Evolutionary conservation across 2,329 filamentous ascomycete genomes (phyloP).

Genomic region (Colletotrichum cereale): DNA sequence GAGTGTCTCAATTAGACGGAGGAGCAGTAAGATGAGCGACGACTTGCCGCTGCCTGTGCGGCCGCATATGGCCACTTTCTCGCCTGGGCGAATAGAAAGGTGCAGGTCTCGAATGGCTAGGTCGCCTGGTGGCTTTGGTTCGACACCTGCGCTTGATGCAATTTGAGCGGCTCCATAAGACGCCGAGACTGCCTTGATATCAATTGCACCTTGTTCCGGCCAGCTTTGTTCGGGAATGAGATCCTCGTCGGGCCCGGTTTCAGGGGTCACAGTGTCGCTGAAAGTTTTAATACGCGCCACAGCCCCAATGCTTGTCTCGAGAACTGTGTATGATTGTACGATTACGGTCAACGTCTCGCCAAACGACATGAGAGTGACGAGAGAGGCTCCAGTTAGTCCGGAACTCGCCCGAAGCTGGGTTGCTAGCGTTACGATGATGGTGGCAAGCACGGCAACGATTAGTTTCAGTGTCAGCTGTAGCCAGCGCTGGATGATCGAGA

Average conservation of each 20-base stretch:
- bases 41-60: conserved; percentile 60
- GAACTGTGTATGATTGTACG: conserved; percentile 49
- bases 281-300: conserved; percentile 47
- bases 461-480: conserved; percentile 63
- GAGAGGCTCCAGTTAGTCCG: conserved; percentile 54
- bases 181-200: conserved; percentile 50
- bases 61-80: conserved; percentile 54
- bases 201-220: conserved; percentile 49
- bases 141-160: not conserved
- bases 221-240: conserved; percentile 44
- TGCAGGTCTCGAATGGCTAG: conserved; percentile 46
- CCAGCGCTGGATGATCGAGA: conserved; percentile 71
- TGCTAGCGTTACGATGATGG: conserved; percentile 61
- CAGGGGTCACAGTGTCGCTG: conserved; percentile 42
- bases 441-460: conserved; percentile 61
- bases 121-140: conserved; percentile 20
- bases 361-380: conserved; percentile 55
- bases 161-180: conserved; percentile 43
- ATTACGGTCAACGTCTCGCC: conserved; percentile 48
- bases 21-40: conserved; percentile 54
- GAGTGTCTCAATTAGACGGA: conserved; percentile 57
- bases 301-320: conserved; percentile 48
- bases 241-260: conserved; percentile 43
- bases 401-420: conserved; percentile 55
- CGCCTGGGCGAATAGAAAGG: conserved; percentile 47